Evolutionary conservation across 768 basidiomycete species (phyloP), one percentile per base, ranked within the genome.

Genomic region (Leccinum uliginosum): DNA sequence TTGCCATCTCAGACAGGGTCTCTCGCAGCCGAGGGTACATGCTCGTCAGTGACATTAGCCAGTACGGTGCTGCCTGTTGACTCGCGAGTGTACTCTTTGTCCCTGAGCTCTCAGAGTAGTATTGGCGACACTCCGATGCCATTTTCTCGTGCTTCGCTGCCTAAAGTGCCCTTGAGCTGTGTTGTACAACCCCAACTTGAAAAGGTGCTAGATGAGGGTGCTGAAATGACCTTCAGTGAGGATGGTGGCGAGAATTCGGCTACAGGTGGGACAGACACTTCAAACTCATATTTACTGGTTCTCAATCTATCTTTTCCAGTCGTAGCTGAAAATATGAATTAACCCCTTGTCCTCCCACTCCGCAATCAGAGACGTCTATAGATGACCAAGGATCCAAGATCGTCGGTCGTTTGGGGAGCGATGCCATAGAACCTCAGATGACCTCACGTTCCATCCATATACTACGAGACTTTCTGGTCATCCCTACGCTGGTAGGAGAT

Each of bases 331-430:
- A 46, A 56, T 2, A 21, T 21, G 49, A 3, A 10, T 24, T 38
- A 10, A 43, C 48, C 10, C 51, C 58, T 1, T 11, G 51, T 53
- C 56, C 58, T 15, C 53, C 56, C 12, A 65, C 60, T 9, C 56
- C 56, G 2, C 51, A 54, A 17, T 48, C 48, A 2, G 60, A 58
- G 10, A 32, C 9, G 0, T 49, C 23, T 38, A 8, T 7, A 1
- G 26, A 40, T 12, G 46, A 55, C 6, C 32, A 5, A 6, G 63
- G 48, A 7, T 32, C 26, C 6, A 19, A 11, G 29, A 4, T 26
- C 8, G 35, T 17, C 48, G 27, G 21, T 47, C 23, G 12, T 30
- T 29, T n/a, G 48, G 40, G 21, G 21, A 32, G n/a, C 21, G n/a
- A 11, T 10, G 26, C n/a, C 27, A 34, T 10, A 6, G 24, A 49